phyloP scores from a whole-genome alignment of 2,329 filamentous ascomycete species.

The Diaporthe sp. region DNA sequence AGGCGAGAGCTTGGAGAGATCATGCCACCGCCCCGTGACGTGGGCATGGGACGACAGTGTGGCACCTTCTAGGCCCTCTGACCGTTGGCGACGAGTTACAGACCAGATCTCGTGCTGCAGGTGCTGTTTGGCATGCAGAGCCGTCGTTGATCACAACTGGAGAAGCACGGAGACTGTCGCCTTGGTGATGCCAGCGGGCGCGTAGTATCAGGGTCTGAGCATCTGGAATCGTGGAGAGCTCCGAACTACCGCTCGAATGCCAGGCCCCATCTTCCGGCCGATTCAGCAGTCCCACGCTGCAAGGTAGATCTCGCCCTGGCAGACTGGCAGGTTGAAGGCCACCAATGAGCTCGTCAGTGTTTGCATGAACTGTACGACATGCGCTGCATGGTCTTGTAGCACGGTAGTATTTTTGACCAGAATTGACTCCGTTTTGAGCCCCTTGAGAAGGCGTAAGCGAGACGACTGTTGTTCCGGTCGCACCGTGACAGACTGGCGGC shows the following conservation, averaged over 20 bases:
- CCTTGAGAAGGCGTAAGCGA: conserved; percentile 15
- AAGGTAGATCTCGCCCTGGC: conserved; percentile 32
- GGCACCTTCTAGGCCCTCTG: conserved; percentile 17
- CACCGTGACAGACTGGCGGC: not conserved
- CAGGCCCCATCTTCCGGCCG: not conserved
- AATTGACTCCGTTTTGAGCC: not conserved
- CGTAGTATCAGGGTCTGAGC: not conserved
- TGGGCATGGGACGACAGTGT: conserved; percentile 29
- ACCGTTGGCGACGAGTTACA: conserved; percentile 13
- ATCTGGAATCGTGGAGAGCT: conserved; percentile 24
- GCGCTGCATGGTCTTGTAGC: not conserved
- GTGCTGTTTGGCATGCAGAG: not conserved
- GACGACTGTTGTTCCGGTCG: not conserved
- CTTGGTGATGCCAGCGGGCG: not conserved
- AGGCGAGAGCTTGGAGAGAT: conserved; percentile 33
- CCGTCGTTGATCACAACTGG: conserved; percentile 1
- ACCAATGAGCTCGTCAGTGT: not conserved
- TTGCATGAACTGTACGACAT: conserved; percentile 3
- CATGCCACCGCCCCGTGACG: conserved; percentile 36
- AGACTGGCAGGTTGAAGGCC: not conserved
- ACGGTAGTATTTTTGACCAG: not conserved
- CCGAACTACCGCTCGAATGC: conserved; percentile 10
- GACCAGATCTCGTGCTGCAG: conserved; percentile 5
- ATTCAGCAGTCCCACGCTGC: conserved; percentile 22
- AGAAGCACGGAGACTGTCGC: conserved; percentile 14